These are phyloP conservation scores for Psilocybe cyanescens DNA, from an alignment of 768 basidiomycete genomes.

Conservation along the genomic window DNA sequence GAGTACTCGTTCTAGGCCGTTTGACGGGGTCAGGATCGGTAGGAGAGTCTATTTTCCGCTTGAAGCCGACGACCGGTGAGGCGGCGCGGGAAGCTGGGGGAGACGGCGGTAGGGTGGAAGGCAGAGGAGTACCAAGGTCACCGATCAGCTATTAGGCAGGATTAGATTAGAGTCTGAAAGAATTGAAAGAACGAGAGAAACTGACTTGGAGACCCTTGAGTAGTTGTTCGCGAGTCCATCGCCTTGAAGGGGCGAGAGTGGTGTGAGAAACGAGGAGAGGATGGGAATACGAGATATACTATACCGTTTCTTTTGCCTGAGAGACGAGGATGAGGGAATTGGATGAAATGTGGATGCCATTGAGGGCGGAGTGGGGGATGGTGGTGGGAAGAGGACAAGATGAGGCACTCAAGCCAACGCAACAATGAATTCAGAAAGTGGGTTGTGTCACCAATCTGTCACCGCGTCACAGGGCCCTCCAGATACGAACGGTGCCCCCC, in stretches of 20 bases:
- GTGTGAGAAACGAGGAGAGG: constrained; percentile 21
- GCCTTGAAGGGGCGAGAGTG: constrained; percentile 34
- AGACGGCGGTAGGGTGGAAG: constrained; percentile 52
- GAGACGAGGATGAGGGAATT: constrained; percentile 22
- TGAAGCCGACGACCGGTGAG: constrained; percentile 48
- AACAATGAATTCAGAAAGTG: constrained; percentile 41
- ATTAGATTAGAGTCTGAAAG: constrained; percentile 12
- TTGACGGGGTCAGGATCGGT: constrained; percentile 47
- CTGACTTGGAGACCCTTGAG: constrained; percentile 50
- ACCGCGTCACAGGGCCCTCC: constrained; percentile 27
- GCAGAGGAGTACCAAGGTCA: constrained; percentile 42
- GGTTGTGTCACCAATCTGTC: constrained; percentile 32
- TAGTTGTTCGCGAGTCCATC: constrained; percentile 54
- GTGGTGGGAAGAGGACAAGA: constrained; percentile 52
- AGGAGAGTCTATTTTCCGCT: constrained; percentile 50
- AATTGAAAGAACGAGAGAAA: constrained; percentile 7
- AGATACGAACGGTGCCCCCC: constrained; percentile 15
- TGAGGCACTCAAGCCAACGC: constrained; percentile 40
- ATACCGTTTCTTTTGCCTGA: constrained; percentile 40
- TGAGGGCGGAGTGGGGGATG: constrained; percentile 28
- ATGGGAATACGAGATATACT: constrained; percentile 15
- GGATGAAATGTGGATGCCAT: constrained; percentile 26
- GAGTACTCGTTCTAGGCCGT: constrained; percentile 44
- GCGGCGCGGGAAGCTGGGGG: constrained; percentile 53
- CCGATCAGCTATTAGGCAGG: constrained; percentile 41